Base-by-base conservation (phyloP, 106 monocot genomes). In the Narthecium ossifragum region DNA sequence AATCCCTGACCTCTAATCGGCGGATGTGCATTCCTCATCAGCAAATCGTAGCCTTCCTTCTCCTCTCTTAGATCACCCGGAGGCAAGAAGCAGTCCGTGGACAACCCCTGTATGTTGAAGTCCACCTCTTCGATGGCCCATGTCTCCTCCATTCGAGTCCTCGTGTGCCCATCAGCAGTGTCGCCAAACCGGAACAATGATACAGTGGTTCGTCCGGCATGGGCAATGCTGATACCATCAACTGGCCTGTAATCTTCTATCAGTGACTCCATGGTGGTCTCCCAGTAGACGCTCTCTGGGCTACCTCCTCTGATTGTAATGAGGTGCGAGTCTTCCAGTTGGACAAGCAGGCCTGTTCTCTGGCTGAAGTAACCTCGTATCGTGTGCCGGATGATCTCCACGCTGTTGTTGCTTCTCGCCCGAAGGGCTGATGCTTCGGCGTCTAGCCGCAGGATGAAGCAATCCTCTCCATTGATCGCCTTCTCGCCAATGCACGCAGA, bases 321-420 rank as follows among this genome's bases (percentile, higher is more conserved):
- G 26, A 93, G 69, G 58, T 82, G 84, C 22, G 78, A 63, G 67
- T 93, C 92, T 22, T 82, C 85, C 3, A 93, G 67, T 22, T 85
- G 78, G 37, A 79, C 46, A 5, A 93, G 68, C 1, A 93, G 71
- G 61, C 87, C 92, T 0, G 84, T 93, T 20, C 79, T 31, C 34
- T 88, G 84, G 73, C 88, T 85, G 81, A 93, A 93, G 74, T 74
- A 88, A 6, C 88, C 92, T 78, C 88, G 76, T 11, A 82, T 51
- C 1, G 92, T 82, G 85, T 93, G 92, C 33, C 78, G 66, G 37
- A 88, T 78, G 59, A 93, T 71, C 65, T 88, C 92, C 0, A 81
- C 78, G 31, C 20, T 68, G 55, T 26, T 40, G 76, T 76, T 79
- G 74, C 79, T 84, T 4, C 88, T 72, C 12, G 88, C 63, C 11